A percentile compares a stretch with the other conserved stretches of the same genome.
Conservation (phyloP, 371 early-diverging fungal genomes). For the Fennellomyces sp. region DNA sequence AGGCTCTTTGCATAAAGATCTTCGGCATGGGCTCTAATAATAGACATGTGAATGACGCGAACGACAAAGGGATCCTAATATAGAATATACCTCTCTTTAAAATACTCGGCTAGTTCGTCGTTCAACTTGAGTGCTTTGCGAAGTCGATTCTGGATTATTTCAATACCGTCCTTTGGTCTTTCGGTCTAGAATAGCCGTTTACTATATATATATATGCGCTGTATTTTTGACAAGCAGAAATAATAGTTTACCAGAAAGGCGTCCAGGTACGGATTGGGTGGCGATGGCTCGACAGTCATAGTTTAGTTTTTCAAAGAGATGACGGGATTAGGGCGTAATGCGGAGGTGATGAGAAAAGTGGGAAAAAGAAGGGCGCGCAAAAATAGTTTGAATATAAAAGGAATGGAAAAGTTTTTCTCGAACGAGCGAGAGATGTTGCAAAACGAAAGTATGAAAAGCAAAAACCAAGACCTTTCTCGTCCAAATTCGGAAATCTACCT, state of each 20-base stretch:
- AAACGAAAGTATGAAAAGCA: too few relatives aligned
- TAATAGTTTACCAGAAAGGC: slow-evolving; percentile 10
- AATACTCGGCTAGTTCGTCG: slow-evolving; percentile 66
- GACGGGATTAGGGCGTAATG: too few relatives aligned
- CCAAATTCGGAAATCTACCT: too few relatives aligned
- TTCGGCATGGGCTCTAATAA: slow-evolving; percentile 49
- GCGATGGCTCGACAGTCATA: background rate
- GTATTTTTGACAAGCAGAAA: background rate
- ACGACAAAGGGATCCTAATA: background rate
- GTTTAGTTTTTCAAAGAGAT: background rate
- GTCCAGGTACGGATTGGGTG: slow-evolving; percentile 7
- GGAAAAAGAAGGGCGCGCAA: too few relatives aligned
- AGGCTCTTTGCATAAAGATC: slow-evolving; percentile 57
- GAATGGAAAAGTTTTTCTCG: too few relatives aligned
- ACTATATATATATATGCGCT: background rate
- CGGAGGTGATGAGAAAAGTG: too few relatives aligned
- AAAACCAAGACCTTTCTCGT: too few relatives aligned
- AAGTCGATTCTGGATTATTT: slow-evolving; percentile 51
- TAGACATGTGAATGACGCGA: background rate
- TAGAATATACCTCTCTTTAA: slow-evolving; percentile 52
- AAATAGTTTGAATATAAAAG: too few relatives aligned
- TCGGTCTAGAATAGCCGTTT: slow-evolving; percentile 5
- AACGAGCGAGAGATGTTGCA: too few relatives aligned
- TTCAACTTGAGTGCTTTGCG: slow-evolving; percentile 47
- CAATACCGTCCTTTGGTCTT: slow-evolving; percentile 53